Conservation (phyloP, 768 basidiomycete genomes). For the Suillus occidentalis region DNA sequence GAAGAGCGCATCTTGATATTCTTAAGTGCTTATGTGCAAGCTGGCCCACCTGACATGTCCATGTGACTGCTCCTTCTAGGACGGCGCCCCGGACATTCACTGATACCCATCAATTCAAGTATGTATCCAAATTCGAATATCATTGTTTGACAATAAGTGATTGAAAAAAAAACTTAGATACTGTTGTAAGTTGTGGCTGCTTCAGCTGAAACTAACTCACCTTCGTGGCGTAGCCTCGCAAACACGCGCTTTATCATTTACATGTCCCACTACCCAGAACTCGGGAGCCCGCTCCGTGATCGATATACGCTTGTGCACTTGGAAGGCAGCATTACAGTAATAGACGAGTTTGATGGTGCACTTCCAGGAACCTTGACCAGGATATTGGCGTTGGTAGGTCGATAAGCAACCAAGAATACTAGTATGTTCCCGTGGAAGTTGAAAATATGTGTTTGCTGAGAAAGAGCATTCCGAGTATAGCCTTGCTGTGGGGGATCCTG, state of each 20-base stretch:
- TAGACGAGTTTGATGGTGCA: neutral
- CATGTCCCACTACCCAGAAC: neutral
- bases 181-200: neutral
- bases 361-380: neutral
- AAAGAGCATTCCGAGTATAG: neutral
- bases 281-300: neutral
- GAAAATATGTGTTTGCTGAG: neutral
- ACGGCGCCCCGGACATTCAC: neutral
- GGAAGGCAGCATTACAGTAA: neutral
- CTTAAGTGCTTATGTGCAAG: neutral
- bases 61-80: slow-evolving; percentile 1
- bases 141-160: neutral
- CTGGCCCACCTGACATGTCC: slow-evolving; percentile 1
- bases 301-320: neutral
- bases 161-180: neutral
- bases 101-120: neutral
- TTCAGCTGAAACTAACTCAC: neutral
- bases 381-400: neutral
- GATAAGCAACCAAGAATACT: neutral
- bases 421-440: neutral
- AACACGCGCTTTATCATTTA: neutral
- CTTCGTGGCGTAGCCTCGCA: neutral
- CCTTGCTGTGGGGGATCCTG: no score
- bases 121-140: neutral
- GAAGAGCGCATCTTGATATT: neutral